These are phyloP conservation scores for Calamus simplicifolius DNA, from an alignment of 176 grass and related monocot species.

Conservation along the genomic window DNA sequence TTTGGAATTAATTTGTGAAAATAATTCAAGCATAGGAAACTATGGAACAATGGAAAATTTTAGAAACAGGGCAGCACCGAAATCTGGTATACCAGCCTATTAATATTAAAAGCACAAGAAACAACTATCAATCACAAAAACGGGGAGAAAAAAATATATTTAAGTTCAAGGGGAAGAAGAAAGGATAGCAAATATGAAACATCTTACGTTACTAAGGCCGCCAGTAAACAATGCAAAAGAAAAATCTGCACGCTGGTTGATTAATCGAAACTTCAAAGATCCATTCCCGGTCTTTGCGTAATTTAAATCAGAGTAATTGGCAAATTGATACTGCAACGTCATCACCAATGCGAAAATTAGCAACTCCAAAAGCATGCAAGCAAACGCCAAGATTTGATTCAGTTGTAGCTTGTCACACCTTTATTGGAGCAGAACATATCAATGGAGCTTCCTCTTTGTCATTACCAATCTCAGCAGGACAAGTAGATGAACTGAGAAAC, in stretches of 20 bases:
- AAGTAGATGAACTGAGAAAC: slow-evolving; percentile 42
- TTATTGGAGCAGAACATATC: slow-evolving; percentile 78
- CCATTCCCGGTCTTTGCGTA: slow-evolving; percentile 39
- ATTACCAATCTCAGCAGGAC: slow-evolving; percentile 26
- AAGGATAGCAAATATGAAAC: neutral
- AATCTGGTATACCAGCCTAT: no score
- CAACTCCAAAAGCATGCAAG: neutral
- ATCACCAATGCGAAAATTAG: slow-evolving; percentile 3
- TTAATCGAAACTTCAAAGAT: slow-evolving; percentile 47
- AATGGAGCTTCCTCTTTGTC: slow-evolving; percentile 30
- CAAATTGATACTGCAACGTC: slow-evolving; percentile 56
- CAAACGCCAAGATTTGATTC: neutral
- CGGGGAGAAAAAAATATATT: no score
- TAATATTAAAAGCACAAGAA: no score
- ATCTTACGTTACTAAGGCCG: slow-evolving; percentile 61
- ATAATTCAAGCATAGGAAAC: no score
- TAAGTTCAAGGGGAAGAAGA: no score
- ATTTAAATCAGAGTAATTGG: slow-evolving; percentile 40
- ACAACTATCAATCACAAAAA: no score
- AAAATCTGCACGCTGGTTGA: slow-evolving; percentile 79
- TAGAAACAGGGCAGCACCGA: no score
- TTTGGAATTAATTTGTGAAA: no score
- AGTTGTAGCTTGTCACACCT: slow-evolving; percentile 23
- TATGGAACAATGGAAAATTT: no score
- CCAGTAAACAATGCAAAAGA: slow-evolving; percentile 72